Conservation (phyloP, 768 basidiomycete species). For the Leucocoprinus birnbaumii region DNA sequence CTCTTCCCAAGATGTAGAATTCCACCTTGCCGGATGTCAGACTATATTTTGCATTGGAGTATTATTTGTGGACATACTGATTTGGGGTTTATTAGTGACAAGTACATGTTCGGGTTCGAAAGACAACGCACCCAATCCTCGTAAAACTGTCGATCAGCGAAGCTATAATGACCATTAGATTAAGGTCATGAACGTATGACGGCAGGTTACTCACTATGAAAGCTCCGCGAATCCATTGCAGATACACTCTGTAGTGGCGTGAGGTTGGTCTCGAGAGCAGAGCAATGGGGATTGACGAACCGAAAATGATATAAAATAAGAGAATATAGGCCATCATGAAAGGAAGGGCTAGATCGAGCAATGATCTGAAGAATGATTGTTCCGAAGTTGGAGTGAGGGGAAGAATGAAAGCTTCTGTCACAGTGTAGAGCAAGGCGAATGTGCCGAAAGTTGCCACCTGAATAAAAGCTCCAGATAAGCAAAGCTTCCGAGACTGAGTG, state of each 20-base stretch:
- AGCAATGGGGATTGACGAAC: slow-evolving; percentile 34
- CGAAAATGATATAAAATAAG: slow-evolving; percentile 84
- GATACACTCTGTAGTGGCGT: slow-evolving; percentile 69
- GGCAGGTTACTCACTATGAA: slow-evolving; percentile 58
- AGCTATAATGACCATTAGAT: slow-evolving; percentile 42
- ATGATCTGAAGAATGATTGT: slow-evolving; percentile 70
- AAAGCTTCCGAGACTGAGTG: background rate
- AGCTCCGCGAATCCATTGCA: slow-evolving; percentile 95
- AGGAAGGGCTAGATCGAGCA: slow-evolving; percentile 86
- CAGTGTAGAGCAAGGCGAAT: slow-evolving; percentile 89
- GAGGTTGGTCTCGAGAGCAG: background rate
- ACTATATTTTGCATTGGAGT: background rate
- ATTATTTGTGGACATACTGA: background rate
- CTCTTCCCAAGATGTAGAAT: slow-evolving; percentile 95
- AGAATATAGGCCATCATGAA: slow-evolving; percentile 93
- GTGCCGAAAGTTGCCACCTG: slow-evolving; percentile 91
- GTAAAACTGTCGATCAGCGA: slow-evolving; percentile 97
- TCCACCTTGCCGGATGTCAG: slow-evolving; percentile 60
- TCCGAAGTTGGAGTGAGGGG: slow-evolving; percentile 70
- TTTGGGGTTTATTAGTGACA: background rate
- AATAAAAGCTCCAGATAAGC: slow-evolving; percentile 20
- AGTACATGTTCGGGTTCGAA: background rate
- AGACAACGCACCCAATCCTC: slow-evolving; percentile 78
- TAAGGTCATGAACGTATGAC: background rate
- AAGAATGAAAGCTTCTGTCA: slow-evolving; percentile 92